Evolutionary conservation across 768 basidiomycete genomes (phyloP).

Genomic region (Neoboletus magnificus): DNA sequence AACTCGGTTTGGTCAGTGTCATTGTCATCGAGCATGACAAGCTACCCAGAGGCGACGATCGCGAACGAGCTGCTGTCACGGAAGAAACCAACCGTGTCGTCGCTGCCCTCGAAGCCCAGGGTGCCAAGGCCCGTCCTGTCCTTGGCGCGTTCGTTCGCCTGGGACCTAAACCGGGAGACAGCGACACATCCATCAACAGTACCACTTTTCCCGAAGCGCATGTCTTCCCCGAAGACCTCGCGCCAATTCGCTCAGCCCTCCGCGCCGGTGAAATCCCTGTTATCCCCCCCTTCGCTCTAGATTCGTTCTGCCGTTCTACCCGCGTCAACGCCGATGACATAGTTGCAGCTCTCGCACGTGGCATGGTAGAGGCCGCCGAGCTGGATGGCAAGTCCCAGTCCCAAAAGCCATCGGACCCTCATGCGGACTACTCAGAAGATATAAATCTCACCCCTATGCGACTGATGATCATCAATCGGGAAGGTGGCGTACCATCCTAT

Average conservation of each 20-base stretch:
- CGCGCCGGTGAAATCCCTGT: constrained; percentile 95
- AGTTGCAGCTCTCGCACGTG: constrained; percentile 79
- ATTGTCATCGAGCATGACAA: constrained; percentile 92
- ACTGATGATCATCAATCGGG: constrained; percentile 95
- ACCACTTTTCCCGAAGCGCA: constrained; percentile 67
- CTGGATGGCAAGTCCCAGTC: constrained; percentile 41
- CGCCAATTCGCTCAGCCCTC: constrained; percentile 83
- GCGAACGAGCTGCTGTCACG: constrained; percentile 61
- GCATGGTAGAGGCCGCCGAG: constrained; percentile 65
- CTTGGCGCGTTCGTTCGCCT: constrained; percentile 83
- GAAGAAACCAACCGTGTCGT: constrained; percentile 88
- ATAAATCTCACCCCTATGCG: constrained; percentile 90
- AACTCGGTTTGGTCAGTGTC: constrained; percentile 92
- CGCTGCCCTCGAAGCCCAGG: constrained; percentile 75
- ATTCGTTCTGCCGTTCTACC: constrained; percentile 83
- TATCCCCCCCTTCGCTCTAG: constrained; percentile 87
- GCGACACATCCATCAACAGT: constrained; percentile 28
- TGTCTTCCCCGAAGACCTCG: constrained; percentile 74
- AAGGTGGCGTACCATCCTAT: constrained; percentile 97
- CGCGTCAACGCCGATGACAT: constrained; percentile 87
- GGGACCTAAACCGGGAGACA: constrained; percentile 65
- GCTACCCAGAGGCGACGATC: constrained; percentile 60
- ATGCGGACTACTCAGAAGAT: constrained; percentile 44
- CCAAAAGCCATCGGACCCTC: constrained; percentile 29
- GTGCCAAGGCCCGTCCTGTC: constrained; percentile 84